Conservation (phyloP, 2,329 filamentous ascomycete genomes). For the Ceratocystis destructans region DNA sequence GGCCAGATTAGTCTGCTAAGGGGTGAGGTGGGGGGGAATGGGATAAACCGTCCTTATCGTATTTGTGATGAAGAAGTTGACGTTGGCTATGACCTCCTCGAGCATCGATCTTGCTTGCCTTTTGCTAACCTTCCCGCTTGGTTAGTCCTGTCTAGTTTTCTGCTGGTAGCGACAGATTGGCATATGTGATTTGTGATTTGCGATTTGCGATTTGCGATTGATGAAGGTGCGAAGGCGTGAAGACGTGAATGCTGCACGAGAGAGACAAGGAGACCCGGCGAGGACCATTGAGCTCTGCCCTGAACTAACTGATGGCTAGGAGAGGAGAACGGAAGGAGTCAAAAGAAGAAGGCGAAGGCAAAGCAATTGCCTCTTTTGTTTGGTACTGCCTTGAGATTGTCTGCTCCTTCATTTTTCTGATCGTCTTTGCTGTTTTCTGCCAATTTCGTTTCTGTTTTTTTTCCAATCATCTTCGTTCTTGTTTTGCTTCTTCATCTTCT, state of each 20-base stretch:
- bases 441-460: neutral
- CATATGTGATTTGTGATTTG: too few relatives aligned
- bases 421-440: neutral
- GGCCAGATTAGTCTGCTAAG: neutral
- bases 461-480: neutral
- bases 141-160: neutral
- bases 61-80: neutral
- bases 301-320: too few relatives aligned
- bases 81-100: neutral
- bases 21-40: too few relatives aligned
- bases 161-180: too few relatives aligned
- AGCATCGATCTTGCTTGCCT: neutral
- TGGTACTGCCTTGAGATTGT: neutral
- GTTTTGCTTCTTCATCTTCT: neutral
- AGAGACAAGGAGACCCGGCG: too few relatives aligned
- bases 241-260: too few relatives aligned
- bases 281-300: too few relatives aligned
- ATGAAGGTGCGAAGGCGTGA: too few relatives aligned
- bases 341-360: too few relatives aligned
- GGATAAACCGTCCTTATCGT: neutral
- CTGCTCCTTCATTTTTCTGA: slow-evolving; percentile 5
- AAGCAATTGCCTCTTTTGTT: neutral
- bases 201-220: too few relatives aligned
- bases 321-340: too few relatives aligned
- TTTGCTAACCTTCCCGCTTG: neutral